Evolutionary conservation across 1,284 basidiomycete genomes (phyloP).

Genomic region (Albatrellus sp.): DNA sequence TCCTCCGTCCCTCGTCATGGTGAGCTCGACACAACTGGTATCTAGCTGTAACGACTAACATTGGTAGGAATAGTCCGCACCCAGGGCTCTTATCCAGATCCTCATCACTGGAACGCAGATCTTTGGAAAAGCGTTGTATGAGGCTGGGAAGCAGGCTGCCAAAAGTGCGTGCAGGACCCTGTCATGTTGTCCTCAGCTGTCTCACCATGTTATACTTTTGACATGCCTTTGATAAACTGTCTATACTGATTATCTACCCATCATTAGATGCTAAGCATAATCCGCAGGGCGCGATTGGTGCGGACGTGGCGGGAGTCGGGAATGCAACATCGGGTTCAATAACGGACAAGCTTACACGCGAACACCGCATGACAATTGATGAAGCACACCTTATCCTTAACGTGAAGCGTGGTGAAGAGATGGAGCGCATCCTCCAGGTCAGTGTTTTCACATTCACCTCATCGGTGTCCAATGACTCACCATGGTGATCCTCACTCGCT

Average conservation of each 20-base stretch:
- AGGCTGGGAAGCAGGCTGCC: slow-evolving; percentile 86
- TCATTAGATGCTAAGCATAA: slow-evolving; percentile 61
- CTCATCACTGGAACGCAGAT: slow-evolving; percentile 72
- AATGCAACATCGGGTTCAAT: slow-evolving; percentile 61
- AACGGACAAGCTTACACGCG: slow-evolving; percentile 68
- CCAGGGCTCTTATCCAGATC: slow-evolving; percentile 74
- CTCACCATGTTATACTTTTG: slow-evolving; percentile 1
- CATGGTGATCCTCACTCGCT: not conserved
- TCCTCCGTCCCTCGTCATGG: slow-evolving; percentile 1
- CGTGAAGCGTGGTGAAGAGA: slow-evolving; percentile 61
- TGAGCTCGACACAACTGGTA: not conserved
- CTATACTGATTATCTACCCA: not conserved
- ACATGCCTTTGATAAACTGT: not conserved
- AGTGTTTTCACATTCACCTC: not conserved
- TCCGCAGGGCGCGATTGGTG: slow-evolving; percentile 46
- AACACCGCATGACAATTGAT: slow-evolving; percentile 90
- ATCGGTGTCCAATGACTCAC: not conserved
- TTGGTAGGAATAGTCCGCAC: slow-evolving; percentile 41
- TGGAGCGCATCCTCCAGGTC: slow-evolving; percentile 68
- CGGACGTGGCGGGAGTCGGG: slow-evolving; percentile 60
- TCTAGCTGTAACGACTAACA: not conserved
- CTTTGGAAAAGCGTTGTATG: slow-evolving; percentile 83
- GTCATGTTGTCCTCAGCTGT: not conserved
- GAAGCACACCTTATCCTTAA: slow-evolving; percentile 95
- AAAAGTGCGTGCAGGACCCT: slow-evolving; percentile 56